phyloP scores from a whole-genome alignment of 495 filamentous ascomycete species.

The Talaromyces adpressus region DNA sequence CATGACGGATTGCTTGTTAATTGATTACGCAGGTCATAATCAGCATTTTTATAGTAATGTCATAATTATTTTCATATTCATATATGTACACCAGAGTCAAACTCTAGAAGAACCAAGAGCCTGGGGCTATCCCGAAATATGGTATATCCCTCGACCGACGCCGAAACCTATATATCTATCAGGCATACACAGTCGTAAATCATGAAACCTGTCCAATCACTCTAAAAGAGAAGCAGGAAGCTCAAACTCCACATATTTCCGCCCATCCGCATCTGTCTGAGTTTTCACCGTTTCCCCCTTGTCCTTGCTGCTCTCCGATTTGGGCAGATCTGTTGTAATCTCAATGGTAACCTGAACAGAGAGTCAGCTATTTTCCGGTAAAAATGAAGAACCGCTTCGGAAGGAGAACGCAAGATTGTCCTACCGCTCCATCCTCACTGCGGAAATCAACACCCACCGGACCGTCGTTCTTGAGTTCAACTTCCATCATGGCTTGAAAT shows the following conservation, averaged over 20 bases:
- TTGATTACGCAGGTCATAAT: neutral
- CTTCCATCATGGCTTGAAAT: constrained; percentile 99
- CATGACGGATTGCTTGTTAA: neutral
- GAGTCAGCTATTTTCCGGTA: constrained; percentile 13
- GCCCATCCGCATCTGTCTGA: constrained; percentile 14
- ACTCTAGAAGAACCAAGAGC: neutral
- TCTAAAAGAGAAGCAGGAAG: constrained; percentile 34
- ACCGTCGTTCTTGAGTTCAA: constrained; percentile 87
- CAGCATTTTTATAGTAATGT: neutral
- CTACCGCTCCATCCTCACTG: constrained; percentile 60
- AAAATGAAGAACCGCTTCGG: constrained; percentile 19
- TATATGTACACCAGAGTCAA: neutral
- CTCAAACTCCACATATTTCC: constrained; percentile 27
- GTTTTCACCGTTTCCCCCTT: constrained; percentile 12
- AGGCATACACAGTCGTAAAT: constrained; percentile 1
- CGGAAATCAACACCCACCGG: constrained; percentile 73
- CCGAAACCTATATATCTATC: constrained; percentile 7
- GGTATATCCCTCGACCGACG: neutral
- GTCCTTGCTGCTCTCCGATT: constrained; percentile 36
- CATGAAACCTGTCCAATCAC: constrained; percentile 12
- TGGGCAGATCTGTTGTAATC: constrained; percentile 54
- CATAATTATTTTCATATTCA: neutral
- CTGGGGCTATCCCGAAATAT: neutral
- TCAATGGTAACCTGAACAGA: constrained; percentile 55
- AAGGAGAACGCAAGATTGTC: constrained; percentile 25